Evolutionary conservation across 441 rosid species (phyloP).

Genomic region (Mallotus repandus): DNA sequence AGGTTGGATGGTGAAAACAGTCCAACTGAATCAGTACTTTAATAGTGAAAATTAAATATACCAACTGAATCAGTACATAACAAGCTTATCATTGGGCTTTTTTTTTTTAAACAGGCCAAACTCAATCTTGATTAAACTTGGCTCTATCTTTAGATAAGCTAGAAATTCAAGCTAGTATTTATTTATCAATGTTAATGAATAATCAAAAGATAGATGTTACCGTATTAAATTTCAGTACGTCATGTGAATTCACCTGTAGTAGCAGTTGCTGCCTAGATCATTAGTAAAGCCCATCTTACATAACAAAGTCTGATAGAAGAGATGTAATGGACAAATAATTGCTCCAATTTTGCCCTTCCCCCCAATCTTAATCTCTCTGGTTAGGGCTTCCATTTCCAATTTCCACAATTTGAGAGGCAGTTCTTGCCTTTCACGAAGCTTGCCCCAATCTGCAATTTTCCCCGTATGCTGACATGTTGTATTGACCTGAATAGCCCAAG

Average conservation of each 20-base stretch:
- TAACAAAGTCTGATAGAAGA: not conserved
- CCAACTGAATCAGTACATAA: too few species aligned
- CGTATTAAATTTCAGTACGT: not conserved
- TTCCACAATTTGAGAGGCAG: not conserved
- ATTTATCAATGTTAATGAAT: not conserved
- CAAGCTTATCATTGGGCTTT: not conserved
- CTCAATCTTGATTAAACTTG: not conserved
- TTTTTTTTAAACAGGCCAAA: not conserved
- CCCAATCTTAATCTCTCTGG: not conserved
- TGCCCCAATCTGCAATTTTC: not conserved
- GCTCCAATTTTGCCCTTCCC: too few species aligned
- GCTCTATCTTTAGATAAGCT: not conserved
- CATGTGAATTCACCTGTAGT: not conserved
- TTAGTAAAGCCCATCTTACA: not conserved
- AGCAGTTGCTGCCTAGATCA: not conserved
- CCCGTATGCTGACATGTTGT: not conserved
- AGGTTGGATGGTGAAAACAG: not conserved
- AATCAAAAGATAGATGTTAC: not conserved
- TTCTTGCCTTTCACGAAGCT: not conserved
- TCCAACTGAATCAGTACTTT: not conserved
- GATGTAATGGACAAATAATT: not conserved
- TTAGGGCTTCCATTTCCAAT: not conserved
- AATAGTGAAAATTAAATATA: too few species aligned
- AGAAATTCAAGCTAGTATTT: slow-evolving; percentile 1
- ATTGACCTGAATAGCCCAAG: not conserved